phyloP scores from a whole-genome alignment of 2,329 filamentous ascomycete species.

The Alternaria hordeiaustralica region DNA sequence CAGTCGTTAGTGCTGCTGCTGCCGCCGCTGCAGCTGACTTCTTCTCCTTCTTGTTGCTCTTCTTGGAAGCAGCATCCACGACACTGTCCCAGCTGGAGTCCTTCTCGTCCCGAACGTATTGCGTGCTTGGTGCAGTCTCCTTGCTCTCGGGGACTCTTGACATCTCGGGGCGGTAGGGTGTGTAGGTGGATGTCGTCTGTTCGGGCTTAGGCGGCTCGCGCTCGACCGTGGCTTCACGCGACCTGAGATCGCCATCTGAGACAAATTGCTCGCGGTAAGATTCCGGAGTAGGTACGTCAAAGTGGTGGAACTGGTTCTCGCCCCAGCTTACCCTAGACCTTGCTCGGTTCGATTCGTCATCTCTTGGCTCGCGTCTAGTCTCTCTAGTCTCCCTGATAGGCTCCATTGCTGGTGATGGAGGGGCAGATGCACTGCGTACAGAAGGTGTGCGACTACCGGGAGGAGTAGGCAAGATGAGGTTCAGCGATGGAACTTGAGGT shows the following conservation, averaged over 20 bases:
- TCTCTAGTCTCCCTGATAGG: conserved; percentile 32
- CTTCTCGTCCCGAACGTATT: conserved; percentile 38
- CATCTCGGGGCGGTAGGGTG: conserved; percentile 40
- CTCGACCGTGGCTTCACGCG: conserved; percentile 47
- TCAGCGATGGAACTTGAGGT: conserved; percentile 61
- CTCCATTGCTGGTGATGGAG: conserved; percentile 44
- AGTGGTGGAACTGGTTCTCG: conserved; percentile 55
- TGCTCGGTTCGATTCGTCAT: conserved; percentile 31
- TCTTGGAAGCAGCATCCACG: conserved; percentile 33
- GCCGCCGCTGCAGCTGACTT: conserved; percentile 29
- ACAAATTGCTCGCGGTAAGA: conserved; percentile 49
- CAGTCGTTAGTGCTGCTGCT: conserved; percentile 25
- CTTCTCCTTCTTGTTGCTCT: conserved; percentile 41
- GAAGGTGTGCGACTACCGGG: conserved; percentile 57
- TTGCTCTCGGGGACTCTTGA: conserved; percentile 18
- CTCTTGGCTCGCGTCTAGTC: conserved; percentile 27
- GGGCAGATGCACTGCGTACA: conserved; percentile 44
- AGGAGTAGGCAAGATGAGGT: conserved; percentile 65
- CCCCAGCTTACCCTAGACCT: conserved; percentile 56
- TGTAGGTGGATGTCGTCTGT: conserved; percentile 34
- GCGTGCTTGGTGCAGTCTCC: conserved; percentile 38
- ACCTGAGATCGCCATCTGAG: conserved; percentile 37
- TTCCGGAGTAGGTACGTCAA: conserved; percentile 55
- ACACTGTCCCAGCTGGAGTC: conserved; percentile 30
- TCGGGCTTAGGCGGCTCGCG: conserved; percentile 41